Percentiles rank a stretch among this genome's conserved stretches.
Conservation (phyloP, 164 flowering plant species). For the Annona squamosa region DNA sequence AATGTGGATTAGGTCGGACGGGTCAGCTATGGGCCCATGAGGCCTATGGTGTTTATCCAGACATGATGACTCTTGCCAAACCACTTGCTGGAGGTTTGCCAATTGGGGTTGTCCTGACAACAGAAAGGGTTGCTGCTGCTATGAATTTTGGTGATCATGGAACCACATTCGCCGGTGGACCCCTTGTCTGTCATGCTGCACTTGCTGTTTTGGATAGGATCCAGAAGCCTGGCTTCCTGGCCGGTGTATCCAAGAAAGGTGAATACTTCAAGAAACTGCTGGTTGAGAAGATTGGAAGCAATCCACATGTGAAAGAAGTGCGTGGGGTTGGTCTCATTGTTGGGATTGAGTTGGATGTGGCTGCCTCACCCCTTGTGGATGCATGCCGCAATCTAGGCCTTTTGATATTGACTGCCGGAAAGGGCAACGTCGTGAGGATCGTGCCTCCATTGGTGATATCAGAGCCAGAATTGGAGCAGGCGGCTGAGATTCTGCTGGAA, state of each 20-base stretch:
- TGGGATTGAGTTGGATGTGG: constrained; percentile 74
- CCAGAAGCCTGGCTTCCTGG: constrained; percentile 50
- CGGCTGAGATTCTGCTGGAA: constrained; percentile 41
- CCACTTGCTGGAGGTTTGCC: constrained; percentile 95
- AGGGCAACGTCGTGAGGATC: constrained; percentile 79
- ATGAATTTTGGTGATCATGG: constrained; percentile 73
- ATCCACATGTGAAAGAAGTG: constrained; percentile 62
- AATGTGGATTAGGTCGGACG: constrained; percentile 83
- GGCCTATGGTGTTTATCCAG: constrained; percentile 63
- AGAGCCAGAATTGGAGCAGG: constrained; percentile 54
- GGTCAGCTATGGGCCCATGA: constrained; percentile 88
- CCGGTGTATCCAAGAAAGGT: constrained; percentile 62
- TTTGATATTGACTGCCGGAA: constrained; percentile 77
- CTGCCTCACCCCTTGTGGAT: constrained; percentile 68
- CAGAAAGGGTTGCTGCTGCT: constrained; percentile 66
- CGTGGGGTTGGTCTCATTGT: constrained; percentile 74
- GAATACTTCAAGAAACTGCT: constrained; percentile 41
- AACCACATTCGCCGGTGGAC: constrained; percentile 83
- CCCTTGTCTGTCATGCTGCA: constrained; percentile 67
- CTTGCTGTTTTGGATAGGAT: constrained; percentile 59
- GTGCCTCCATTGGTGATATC: constrained; percentile 87
- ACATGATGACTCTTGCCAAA: constrained; percentile 90
- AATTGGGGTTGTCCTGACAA: constrained; percentile 70
- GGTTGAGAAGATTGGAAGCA: constrained; percentile 42
- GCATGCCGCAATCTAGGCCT: constrained; percentile 73